These are phyloP conservation scores for Rhododendron ovatum DNA, from an alignment of 148 eudicot species.

Conservation along the genomic window DNA sequence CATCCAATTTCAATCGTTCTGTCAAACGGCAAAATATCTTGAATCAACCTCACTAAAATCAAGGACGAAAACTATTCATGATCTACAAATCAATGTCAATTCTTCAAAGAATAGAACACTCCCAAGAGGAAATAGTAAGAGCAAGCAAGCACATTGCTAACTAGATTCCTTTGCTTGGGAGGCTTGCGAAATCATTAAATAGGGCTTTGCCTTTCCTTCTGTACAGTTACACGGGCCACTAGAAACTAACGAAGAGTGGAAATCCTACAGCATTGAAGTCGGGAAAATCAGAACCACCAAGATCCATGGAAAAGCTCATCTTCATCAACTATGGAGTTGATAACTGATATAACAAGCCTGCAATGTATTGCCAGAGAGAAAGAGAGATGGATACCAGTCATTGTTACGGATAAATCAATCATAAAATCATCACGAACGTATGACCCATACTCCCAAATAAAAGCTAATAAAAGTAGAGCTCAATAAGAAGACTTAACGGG, in stretches of 20 bases:
- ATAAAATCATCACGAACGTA: not conserved
- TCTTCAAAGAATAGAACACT: not conserved
- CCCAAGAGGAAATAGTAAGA: not conserved
- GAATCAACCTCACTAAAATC: not conserved
- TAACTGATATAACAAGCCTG: slow-evolving; percentile 74
- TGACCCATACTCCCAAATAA: not conserved
- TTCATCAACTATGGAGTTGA: slow-evolving; percentile 54
- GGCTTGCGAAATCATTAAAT: not conserved
- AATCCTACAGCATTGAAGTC: slow-evolving; percentile 1
- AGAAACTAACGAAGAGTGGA: not conserved
- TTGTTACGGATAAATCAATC: not conserved
- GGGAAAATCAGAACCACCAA: slow-evolving; percentile 36
- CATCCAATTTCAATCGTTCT: not conserved
- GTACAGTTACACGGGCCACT: not conserved
- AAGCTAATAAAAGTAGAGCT: not conserved
- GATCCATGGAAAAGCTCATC: slow-evolving; percentile 50
- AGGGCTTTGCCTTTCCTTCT: not conserved
- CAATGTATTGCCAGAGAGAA: not conserved
- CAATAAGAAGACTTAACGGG: not conserved
- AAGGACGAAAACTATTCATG: not conserved
- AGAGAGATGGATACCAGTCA: not conserved
- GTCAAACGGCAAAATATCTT: not conserved
- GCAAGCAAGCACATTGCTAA: no score
- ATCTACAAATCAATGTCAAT: not conserved
- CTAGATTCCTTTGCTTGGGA: not conserved